Percentiles rank a stretch among this genome's conserved stretches.
phyloP scores from a whole-genome alignment of 2,329 filamentous ascomycete genomes.

The Escovopsis sp. region DNA sequence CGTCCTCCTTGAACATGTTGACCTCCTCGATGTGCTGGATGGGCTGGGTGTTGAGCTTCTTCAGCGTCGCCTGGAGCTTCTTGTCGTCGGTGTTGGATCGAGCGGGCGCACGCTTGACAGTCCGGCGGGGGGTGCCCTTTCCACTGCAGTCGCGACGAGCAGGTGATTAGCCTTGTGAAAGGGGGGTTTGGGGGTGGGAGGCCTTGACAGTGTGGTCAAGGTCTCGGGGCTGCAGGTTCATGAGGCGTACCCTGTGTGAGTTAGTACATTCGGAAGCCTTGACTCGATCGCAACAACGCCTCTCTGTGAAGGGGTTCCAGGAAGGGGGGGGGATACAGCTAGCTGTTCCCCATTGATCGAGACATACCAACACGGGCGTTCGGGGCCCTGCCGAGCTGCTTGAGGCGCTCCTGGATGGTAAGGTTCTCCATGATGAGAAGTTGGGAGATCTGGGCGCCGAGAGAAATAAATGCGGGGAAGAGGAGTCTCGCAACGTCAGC shows the following conservation, averaged over 20 bases:
- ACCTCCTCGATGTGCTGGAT: conserved; percentile 99
- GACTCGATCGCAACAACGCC: neutral
- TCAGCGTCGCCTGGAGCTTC: conserved; percentile 93
- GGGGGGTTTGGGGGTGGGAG: too few relatives aligned
- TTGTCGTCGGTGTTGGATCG: conserved; percentile 93
- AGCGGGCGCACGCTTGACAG: conserved; percentile 96
- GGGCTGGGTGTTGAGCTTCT: conserved; percentile 99
- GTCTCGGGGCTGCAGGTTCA: too few relatives aligned
- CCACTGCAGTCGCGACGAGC: conserved; percentile 39
- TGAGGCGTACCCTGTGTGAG: conserved; percentile 1
- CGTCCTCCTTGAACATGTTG: conserved; percentile 99
- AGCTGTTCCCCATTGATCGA: neutral
- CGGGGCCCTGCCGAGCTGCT: conserved; percentile 39
- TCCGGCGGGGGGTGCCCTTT: conserved; percentile 95
- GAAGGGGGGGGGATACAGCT: neutral
- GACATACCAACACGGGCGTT: conserved; percentile 54
- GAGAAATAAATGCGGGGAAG: conserved; percentile 10
- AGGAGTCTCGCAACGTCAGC: conserved; percentile 1
- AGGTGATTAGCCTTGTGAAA: neutral
- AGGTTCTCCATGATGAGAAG: conserved; percentile 31
- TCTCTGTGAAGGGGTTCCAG: neutral
- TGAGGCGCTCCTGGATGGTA: conserved; percentile 38
- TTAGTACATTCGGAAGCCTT: conserved; percentile 14
- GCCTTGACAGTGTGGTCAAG: too few relatives aligned
- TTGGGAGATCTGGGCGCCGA: conserved; percentile 12